These are phyloP conservation scores for Saxophila tyrrhenica DNA, from an alignment of 495 filamentous ascomycete genomes.

Conservation along the genomic window DNA sequence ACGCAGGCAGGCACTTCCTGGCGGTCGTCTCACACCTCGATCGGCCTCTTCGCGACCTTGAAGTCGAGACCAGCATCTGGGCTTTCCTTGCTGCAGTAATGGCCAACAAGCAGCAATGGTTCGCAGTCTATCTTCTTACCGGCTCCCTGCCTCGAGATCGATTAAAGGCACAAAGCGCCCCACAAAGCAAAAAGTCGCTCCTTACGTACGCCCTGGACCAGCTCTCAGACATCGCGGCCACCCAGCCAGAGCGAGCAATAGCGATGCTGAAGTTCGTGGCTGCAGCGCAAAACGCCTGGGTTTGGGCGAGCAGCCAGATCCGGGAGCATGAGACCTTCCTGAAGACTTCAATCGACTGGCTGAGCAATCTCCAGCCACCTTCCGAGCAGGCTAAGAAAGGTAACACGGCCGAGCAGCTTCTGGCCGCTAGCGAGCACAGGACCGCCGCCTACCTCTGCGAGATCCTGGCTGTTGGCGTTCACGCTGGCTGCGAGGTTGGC, in stretches of 20 bases:
- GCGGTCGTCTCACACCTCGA: constrained; percentile 67
- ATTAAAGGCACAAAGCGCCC: constrained; percentile 38
- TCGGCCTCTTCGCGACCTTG: constrained; percentile 52
- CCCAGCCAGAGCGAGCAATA: constrained; percentile 50
- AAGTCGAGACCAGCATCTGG: constrained; percentile 62
- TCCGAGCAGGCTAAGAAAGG: constrained; percentile 30
- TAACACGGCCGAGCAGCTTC: constrained; percentile 35
- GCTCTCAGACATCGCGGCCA: constrained; percentile 53
- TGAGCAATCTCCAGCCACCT: constrained; percentile 10
- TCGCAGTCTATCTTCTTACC: constrained; percentile 83
- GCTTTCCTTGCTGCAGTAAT: constrained; percentile 76
- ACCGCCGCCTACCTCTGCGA: constrained; percentile 75
- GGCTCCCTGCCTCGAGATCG: constrained; percentile 70
- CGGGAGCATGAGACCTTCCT: constrained; percentile 65
- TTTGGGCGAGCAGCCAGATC: constrained; percentile 71
- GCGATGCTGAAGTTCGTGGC: constrained; percentile 77
- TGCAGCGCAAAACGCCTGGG: constrained; percentile 80
- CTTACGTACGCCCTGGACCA: constrained; percentile 63
- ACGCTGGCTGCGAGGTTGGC: constrained; percentile 64
- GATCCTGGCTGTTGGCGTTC: constrained; percentile 82
- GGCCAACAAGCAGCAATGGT: constrained; percentile 86
- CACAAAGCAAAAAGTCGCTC: constrained; percentile 30
- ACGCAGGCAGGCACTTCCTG: constrained; percentile 72
- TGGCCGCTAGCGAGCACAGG: constrained; percentile 47
- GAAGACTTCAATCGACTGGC: constrained; percentile 49